Conservation (phyloP, 2,329 filamentous ascomycete genomes). For the Neofusicoccum parvum region DNA sequence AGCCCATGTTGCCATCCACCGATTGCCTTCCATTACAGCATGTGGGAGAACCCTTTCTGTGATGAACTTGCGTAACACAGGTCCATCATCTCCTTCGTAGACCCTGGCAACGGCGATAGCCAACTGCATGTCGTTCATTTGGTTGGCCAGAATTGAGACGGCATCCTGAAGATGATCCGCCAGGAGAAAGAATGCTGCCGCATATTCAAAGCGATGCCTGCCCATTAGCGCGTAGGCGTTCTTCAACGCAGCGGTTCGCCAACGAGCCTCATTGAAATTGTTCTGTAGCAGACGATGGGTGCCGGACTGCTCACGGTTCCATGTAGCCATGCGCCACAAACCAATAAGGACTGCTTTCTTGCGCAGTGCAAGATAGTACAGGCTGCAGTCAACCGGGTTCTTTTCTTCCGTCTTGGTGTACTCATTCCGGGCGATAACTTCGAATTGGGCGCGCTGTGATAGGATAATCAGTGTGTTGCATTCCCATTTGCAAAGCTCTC, state of each 20-base stretch:
- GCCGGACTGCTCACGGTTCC: slow-evolving; percentile 81
- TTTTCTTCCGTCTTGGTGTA: slow-evolving; percentile 86
- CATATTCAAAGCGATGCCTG: slow-evolving; percentile 89
- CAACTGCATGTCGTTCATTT: slow-evolving; percentile 85
- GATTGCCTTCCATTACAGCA: slow-evolving; percentile 79
- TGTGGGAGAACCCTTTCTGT: slow-evolving; percentile 77
- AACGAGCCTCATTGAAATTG: slow-evolving; percentile 84
- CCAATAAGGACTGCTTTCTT: slow-evolving; percentile 91
- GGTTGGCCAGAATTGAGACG: slow-evolving; percentile 81
- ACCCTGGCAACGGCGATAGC: slow-evolving; percentile 86
- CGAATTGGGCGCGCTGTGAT: slow-evolving; percentile 72
- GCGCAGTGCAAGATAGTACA: slow-evolving; percentile 86
- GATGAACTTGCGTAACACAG: slow-evolving; percentile 71
- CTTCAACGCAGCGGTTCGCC: slow-evolving; percentile 87
- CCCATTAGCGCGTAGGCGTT: slow-evolving; percentile 96
- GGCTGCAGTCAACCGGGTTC: slow-evolving; percentile 85
- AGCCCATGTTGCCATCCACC: slow-evolving; percentile 94
- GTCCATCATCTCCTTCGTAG: slow-evolving; percentile 82
- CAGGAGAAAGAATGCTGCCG: slow-evolving; percentile 91
- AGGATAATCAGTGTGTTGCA: neutral
- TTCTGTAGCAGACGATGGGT: slow-evolving; percentile 83
- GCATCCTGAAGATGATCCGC: slow-evolving; percentile 84
- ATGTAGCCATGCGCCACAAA: slow-evolving; percentile 90
- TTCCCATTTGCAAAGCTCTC: too few species aligned
- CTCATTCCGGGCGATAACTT: slow-evolving; percentile 87